These are phyloP conservation scores for Daldinia vernicosa DNA, from an alignment of 495 filamentous ascomycete species.

Conservation along the genomic window DNA sequence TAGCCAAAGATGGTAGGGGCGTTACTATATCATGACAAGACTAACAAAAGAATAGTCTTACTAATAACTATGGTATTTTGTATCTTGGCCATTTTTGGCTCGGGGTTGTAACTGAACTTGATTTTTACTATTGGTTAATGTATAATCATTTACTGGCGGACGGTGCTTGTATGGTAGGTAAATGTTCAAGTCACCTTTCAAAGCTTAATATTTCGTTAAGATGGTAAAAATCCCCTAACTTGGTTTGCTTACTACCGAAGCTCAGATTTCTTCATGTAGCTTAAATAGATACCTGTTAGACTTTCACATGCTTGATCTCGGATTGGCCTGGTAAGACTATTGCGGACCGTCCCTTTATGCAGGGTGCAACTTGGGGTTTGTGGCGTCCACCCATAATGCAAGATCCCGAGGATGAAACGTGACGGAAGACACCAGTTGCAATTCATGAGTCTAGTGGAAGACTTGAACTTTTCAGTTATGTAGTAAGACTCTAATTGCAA, in stretches of 20 bases:
- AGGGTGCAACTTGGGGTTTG: slow-evolving; percentile 26
- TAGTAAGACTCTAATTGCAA: neutral
- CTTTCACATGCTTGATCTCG: slow-evolving; percentile 22
- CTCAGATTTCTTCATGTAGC: neutral
- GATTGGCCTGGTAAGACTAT: slow-evolving; percentile 27
- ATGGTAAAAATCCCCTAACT: neutral
- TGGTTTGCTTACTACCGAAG: neutral
- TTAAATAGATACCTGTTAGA: neutral
- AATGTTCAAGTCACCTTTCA: neutral
- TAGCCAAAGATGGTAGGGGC: too few species aligned
- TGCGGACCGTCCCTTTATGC: slow-evolving; percentile 37
- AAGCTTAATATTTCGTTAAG: neutral
- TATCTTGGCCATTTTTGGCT: too few species aligned
- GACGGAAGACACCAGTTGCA: neutral
- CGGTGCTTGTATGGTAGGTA: neutral
- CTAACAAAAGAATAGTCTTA: too few species aligned
- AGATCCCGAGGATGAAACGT: slow-evolving; percentile 38
- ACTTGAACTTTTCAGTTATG: neutral
- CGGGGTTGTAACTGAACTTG: too few species aligned
- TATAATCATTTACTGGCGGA: neutral
- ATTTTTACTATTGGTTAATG: too few species aligned
- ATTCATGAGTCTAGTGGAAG: slow-evolving; percentile 1
- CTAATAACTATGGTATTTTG: too few species aligned
- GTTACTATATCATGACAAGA: too few species aligned
- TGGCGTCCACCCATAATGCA: slow-evolving; percentile 33